Conservation (phyloP, 164 flowering plant species). For the Annona cherimola region DNA sequence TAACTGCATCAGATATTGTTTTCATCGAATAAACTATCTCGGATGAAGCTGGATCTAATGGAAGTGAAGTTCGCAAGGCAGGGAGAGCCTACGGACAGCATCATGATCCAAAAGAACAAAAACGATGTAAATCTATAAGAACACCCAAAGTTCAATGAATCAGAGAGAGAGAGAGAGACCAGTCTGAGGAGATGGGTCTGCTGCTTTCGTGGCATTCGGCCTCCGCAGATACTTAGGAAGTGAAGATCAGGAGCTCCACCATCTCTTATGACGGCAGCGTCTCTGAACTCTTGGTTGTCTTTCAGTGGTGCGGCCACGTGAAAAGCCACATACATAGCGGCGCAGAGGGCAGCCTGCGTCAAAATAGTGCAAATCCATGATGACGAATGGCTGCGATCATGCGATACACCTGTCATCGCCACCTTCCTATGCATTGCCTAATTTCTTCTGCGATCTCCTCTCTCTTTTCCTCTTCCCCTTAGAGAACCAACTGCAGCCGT, state of each 20-base stretch:
- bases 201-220: conserved; percentile 34
- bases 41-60: too few relatives aligned
- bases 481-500: too few relatives aligned
- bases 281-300: neutral
- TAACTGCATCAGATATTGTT: too few relatives aligned
- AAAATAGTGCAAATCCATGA: conserved; percentile 48
- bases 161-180: conserved; percentile 28
- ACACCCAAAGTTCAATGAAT: too few relatives aligned
- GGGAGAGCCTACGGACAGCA: too few relatives aligned
- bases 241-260: conserved; percentile 29
- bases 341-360: conserved; percentile 42
- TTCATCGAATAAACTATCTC: too few relatives aligned
- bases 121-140: too few relatives aligned
- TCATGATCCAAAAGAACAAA: too few relatives aligned
- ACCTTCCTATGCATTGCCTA: too few relatives aligned
- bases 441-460: too few relatives aligned
- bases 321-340: conserved; percentile 40
- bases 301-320: conserved; percentile 34
- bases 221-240: conserved; percentile 57
- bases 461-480: too few relatives aligned
- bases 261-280: neutral
- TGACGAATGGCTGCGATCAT: neutral
- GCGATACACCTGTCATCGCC: conserved; percentile 3
- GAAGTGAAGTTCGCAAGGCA: too few relatives aligned
- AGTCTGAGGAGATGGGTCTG: conserved; percentile 53